phyloP scores from a whole-genome alignment of 768 basidiomycete species.

The Leccinum pellstonianum region DNA sequence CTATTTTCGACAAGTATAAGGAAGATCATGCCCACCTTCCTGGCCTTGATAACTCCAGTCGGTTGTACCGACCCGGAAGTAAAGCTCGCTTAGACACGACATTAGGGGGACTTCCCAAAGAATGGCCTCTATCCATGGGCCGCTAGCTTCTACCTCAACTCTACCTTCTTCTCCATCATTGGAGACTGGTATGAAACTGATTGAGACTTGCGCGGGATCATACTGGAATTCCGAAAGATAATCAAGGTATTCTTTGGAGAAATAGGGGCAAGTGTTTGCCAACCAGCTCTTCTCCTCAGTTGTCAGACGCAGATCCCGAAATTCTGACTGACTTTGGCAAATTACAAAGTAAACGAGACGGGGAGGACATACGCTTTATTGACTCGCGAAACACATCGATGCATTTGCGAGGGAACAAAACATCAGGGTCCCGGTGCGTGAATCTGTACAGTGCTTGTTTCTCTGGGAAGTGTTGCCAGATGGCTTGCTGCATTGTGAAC shows the following conservation, averaged over 20 bases:
- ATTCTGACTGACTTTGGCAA: constrained; percentile 50
- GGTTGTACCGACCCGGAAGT: constrained; percentile 70
- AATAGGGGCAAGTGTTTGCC: constrained; percentile 64
- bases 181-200: constrained; percentile 61
- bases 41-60: constrained; percentile 89
- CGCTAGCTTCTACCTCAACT: constrained; percentile 70
- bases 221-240: constrained; percentile 71
- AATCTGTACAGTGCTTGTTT: constrained; percentile 73
- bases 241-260: constrained; percentile 68
- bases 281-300: constrained; percentile 69
- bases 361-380: constrained; percentile 52
- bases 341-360: constrained; percentile 4
- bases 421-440: constrained; percentile 68
- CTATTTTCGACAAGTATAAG: neutral
- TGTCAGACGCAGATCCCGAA: constrained; percentile 61
- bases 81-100: constrained; percentile 87
- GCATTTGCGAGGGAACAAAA: constrained; percentile 53
- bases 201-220: constrained; percentile 60
- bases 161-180: constrained; percentile 52
- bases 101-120: constrained; percentile 97
- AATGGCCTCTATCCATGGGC: constrained; percentile 81
- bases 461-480: constrained; percentile 73
- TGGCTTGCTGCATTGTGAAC: constrained; percentile 96
- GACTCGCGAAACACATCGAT: constrained; percentile 43
- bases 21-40: constrained; percentile 48